Percentiles rank a stretch among this genome's conserved stretches.
These are phyloP conservation scores for Fusarium sp. DNA, from an alignment of 2,329 filamentous ascomycete species.

Conservation along the genomic window DNA sequence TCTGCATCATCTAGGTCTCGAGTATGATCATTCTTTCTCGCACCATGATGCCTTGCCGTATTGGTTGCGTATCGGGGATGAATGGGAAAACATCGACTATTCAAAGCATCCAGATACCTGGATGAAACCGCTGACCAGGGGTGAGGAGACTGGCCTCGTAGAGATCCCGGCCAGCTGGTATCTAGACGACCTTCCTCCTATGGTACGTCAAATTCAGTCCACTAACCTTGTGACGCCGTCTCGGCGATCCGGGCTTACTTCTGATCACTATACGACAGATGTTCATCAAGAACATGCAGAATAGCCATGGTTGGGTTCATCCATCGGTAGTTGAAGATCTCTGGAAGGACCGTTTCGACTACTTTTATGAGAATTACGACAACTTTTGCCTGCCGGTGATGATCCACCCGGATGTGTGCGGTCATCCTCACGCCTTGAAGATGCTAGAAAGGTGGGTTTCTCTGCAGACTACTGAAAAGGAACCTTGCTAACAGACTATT, in stretches of 20 bases:
- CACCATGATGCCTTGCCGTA: constrained; percentile 72
- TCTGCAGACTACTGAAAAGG: no score
- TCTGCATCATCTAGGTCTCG: neutral
- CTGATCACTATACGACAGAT: constrained; percentile 49
- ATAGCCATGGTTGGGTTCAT: constrained; percentile 66
- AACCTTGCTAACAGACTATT: neutral
- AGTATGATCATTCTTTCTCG: neutral
- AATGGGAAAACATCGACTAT: constrained; percentile 77
- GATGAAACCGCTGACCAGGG: constrained; percentile 66
- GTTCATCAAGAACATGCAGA: constrained; percentile 75
- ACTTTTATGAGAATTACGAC: neutral
- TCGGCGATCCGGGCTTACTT: no score
- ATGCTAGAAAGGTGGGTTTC: neutral
- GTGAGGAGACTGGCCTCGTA: constrained; percentile 70
- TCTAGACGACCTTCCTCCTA: constrained; percentile 72
- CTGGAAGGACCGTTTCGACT: neutral
- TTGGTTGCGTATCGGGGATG: constrained; percentile 71
- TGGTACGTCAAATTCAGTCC: constrained; percentile 49
- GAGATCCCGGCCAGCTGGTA: constrained; percentile 72
- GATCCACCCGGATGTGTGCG: neutral
- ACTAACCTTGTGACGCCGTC: no score
- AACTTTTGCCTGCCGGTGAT: neutral
- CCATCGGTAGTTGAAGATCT: neutral
- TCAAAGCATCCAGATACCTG: constrained; percentile 41
- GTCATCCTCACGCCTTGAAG: neutral